phyloP scores from a whole-genome alignment of 2,329 filamentous ascomycete genomes.

The Aschersonia sp. region DNA sequence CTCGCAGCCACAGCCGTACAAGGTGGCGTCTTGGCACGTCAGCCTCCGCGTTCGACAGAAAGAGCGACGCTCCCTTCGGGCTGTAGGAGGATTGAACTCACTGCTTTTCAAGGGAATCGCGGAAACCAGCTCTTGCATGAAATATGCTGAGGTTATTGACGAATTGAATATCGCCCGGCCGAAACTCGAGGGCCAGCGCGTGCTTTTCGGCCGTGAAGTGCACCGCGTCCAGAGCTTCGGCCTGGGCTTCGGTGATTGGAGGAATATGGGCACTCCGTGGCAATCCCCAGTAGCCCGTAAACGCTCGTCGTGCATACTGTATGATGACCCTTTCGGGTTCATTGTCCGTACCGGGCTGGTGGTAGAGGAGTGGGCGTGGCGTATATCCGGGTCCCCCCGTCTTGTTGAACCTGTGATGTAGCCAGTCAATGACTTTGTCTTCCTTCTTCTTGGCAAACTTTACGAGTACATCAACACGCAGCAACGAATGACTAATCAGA shows the following conservation, averaged over 20 bases:
- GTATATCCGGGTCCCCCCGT: constrained; percentile 21
- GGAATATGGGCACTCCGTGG: constrained; percentile 40
- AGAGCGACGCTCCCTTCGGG: too few relatives aligned
- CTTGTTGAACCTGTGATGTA: constrained; percentile 34
- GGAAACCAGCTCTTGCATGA: constrained; percentile 36
- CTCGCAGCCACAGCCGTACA: constrained; percentile 33
- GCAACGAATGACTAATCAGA: too few relatives aligned
- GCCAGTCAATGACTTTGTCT: not conserved
- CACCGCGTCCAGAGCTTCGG: constrained; percentile 35
- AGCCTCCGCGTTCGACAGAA: not conserved
- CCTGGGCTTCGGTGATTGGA: constrained; percentile 37
- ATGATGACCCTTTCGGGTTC: constrained; percentile 39
- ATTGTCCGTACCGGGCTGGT: constrained; percentile 30
- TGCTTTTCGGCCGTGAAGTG: constrained; percentile 33
- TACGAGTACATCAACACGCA: too few relatives aligned
- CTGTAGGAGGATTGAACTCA: constrained; percentile 14
- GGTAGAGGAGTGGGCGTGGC: constrained; percentile 38
- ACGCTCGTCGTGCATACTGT: constrained; percentile 44
- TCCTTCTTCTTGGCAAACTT: not conserved
- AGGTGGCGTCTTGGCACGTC: constrained; percentile 24
- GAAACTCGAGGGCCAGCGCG: constrained; percentile 28
- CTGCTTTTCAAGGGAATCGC: constrained; percentile 26
- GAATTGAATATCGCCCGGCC: constrained; percentile 38
- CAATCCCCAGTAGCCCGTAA: constrained; percentile 41
- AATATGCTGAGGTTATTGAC: constrained; percentile 40